Percentiles rank a stretch among this genome's conserved stretches.
These are phyloP conservation scores for Sugiyamaella castrensis DNA, from an alignment of 1,139 yeast species.

Conservation along the genomic window DNA sequence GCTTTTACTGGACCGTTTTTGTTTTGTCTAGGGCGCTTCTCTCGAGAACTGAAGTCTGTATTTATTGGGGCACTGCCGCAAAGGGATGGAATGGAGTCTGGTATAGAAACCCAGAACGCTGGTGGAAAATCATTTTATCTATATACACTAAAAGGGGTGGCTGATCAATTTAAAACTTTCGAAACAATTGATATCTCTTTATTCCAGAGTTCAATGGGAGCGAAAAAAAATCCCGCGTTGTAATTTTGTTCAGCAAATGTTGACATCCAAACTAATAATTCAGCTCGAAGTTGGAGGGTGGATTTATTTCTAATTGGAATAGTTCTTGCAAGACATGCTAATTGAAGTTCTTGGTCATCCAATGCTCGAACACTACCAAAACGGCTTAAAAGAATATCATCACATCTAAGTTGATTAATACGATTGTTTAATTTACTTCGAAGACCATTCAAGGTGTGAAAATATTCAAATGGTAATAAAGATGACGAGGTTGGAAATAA, in stretches of 20 bases:
- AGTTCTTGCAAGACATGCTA: conserved; percentile 34
- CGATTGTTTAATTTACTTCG: conserved; percentile 21
- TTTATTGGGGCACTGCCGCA: too few relatives aligned
- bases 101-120: too few relatives aligned
- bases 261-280: conserved; percentile 26
- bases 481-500: conserved; percentile 10
- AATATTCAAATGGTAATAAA: conserved; percentile 17
- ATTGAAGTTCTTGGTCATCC: conserved; percentile 27
- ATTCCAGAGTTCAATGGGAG: neutral
- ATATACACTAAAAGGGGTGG: too few relatives aligned
- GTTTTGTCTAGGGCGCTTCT: too few relatives aligned
- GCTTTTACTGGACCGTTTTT: too few relatives aligned
- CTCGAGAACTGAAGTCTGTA: too few relatives aligned
- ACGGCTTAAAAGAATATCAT: conserved; percentile 31
- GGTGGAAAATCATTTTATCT: too few relatives aligned
- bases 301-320: conserved; percentile 19
- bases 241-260: conserved; percentile 23
- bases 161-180: too few relatives aligned
- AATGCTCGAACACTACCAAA: conserved; percentile 34
- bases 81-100: too few relatives aligned
- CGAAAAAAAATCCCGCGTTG: conserved; percentile 28
- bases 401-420: conserved; percentile 29
- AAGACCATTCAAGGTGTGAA: conserved; percentile 17
- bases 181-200: too few relatives aligned
- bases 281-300: conserved; percentile 17